Base-by-base conservation (phyloP, 495 filamentous ascomycete species). In the Neurospora intermedia region DNA sequence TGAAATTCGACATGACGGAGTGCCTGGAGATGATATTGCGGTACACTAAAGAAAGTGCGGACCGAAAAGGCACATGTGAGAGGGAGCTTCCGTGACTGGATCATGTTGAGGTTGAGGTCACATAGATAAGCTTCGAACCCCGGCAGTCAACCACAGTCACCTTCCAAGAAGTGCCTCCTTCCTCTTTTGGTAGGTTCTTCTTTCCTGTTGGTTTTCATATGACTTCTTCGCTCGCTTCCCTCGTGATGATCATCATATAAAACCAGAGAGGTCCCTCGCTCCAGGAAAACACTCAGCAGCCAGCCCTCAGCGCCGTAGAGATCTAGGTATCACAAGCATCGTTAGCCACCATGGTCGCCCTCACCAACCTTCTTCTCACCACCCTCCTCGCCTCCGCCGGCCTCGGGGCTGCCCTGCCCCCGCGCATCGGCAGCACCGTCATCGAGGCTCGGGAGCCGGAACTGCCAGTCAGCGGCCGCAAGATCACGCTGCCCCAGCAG, bases 401-500 rank as follows among this genome's bases (percentile, higher is more conserved):
- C 2, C 75, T 79, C 13, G 76, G 66, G 35, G 74, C 78, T 20
- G 80, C 79, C n/a, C 73, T 81, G 35, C 78, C 80, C 2, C 75
- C 80, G 20, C 78, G 69, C 66, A 77, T 81, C 70, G 80, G 77
- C 66, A 80, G 71, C 5, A 77, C 78, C 40, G 72, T 69, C 31
- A 46, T 76, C 46, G 48, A 71, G 13, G 41, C 69, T 41, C 43
- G 31, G 18, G 42, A 62, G 70, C 10, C 72, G 27, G 6, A 62
- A 27, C 46, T 27, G 20, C 2, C 23, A 16, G 38, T 69, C 23
- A 62, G 43, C 45, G 23, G 35, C 20, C 76, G 77, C 23, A 74
- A 71, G 35, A 70, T 87, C 78, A 87, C 85, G 69, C 78, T 91
- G 66, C 83, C 87, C 46, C 86, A 87, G 71, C 80, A 86, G 35